Evolutionary conservation across 2,329 filamentous ascomycete genomes (phyloP).

Genomic region (Phialophora chinensis): DNA sequence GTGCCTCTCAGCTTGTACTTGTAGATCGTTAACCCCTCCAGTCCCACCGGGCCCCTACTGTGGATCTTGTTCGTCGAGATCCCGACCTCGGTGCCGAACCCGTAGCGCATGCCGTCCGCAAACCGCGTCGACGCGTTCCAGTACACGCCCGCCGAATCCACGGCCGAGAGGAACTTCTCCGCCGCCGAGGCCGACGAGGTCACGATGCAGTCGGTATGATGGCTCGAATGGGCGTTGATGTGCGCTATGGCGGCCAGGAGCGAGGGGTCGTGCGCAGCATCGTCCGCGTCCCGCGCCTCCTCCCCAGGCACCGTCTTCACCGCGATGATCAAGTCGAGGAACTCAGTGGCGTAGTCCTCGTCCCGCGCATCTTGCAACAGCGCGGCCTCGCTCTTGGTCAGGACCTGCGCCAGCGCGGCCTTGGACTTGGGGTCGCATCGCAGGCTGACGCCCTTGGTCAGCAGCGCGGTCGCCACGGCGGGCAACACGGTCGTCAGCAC

Average conservation of each 20-base stretch:
- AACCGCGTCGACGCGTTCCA: conserved; percentile 97
- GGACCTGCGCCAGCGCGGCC: conserved; percentile 60
- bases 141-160: conserved; percentile 92
- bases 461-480: conserved; percentile 72
- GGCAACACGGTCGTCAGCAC: conserved; percentile 73
- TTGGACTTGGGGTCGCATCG: conserved; percentile 77
- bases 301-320: conserved; percentile 72
- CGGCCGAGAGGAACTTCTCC: conserved; percentile 79
- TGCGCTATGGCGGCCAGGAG: conserved; percentile 78
- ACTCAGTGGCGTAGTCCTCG: conserved; percentile 84
- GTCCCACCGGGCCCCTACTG: conserved; percentile 85
- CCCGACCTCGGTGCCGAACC: conserved; percentile 96
- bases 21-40: conserved; percentile 96
- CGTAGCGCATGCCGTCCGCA: conserved; percentile 95
- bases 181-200: conserved; percentile 72
- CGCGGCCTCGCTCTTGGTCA: conserved; percentile 52
- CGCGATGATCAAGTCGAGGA: conserved; percentile 81
- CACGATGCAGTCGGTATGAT: conserved; percentile 92
- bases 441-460: conserved; percentile 77
- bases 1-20: conserved; percentile 88
- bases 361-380: conserved; percentile 70
- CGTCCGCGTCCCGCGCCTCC: neutral
- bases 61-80: conserved; percentile 99
- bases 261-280: conserved; percentile 40
- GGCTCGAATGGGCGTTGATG: conserved; percentile 89